Percentiles rank a stretch among this genome's conserved stretches.
Conservation (phyloP, 441 rosid genomes). For the Adansonia gregorii region DNA sequence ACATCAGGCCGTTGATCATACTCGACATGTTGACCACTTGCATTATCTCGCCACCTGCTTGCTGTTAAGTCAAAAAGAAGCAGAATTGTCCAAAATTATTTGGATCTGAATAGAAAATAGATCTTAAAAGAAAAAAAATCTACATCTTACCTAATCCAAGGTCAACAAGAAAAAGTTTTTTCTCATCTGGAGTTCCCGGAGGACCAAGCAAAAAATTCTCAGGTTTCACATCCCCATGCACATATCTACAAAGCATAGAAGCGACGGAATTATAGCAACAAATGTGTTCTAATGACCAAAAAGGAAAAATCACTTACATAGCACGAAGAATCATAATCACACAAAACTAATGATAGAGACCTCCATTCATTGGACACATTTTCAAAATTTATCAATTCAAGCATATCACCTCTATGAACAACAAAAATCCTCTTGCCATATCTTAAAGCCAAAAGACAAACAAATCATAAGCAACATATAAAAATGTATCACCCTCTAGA, state of each 20-base stretch:
- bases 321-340: background rate
- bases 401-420: background rate
- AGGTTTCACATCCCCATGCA: constrained; percentile 97
- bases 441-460: background rate
- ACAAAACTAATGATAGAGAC: background rate
- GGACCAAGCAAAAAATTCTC: constrained; percentile 92
- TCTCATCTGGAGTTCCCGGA: constrained; percentile 81
- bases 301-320: background rate
- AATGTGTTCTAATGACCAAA: background rate
- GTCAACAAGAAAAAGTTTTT: constrained; percentile 83
- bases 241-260: constrained; percentile 57
- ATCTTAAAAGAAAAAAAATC: constrained; percentile 14
- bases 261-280: background rate
- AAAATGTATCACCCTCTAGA: constrained; percentile 62
- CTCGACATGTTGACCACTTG: constrained; percentile 85
- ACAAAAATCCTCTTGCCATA: background rate
- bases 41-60: constrained; percentile 78
- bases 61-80: constrained; percentile 47
- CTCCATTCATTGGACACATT: background rate
- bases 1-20: constrained; percentile 99
- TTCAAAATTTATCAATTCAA: background rate
- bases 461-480: background rate
- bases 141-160: constrained; percentile 75
- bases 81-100: constrained; percentile 9
- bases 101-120: constrained; percentile 17